A percentile compares a stretch with the other conserved stretches of the same genome.
These are phyloP conservation scores for Rhododendron williamsianum DNA, from an alignment of 148 eudicot genomes.

Conservation along the genomic window DNA sequence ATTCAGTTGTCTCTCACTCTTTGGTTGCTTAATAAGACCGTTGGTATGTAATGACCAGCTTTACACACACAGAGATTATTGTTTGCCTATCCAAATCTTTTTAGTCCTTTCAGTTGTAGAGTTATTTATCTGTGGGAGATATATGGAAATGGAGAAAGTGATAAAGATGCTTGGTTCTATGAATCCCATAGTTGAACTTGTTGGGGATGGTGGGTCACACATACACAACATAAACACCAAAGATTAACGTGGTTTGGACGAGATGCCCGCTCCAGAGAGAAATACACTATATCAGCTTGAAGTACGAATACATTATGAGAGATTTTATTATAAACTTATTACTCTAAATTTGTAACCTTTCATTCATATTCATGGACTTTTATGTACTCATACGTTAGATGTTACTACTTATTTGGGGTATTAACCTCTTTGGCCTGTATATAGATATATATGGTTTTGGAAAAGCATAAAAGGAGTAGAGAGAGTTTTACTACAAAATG, in stretches of 20 bases:
- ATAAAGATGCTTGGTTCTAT: neutral
- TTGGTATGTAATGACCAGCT: constrained; percentile 37
- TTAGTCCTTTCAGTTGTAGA: neutral
- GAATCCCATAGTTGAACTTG: neutral
- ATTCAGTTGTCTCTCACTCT: constrained; percentile 67
- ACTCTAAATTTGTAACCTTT: no score
- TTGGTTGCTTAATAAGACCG: constrained; percentile 87
- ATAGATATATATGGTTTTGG: no score
- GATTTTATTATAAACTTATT: no score
- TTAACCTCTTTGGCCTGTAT: no score
- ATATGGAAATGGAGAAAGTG: neutral
- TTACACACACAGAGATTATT: neutral
- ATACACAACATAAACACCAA: neutral
- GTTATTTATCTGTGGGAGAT: neutral
- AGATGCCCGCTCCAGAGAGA: neutral
- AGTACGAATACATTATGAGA: no score
- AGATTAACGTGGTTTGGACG: no score
- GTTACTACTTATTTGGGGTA: no score
- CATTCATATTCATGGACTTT: no score
- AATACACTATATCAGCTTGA: neutral
- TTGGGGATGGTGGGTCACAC: no score
- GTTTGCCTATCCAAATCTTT: neutral
- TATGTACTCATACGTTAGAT: no score
- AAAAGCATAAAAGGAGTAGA: no score
- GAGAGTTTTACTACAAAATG: no score